phyloP scores from a whole-genome alignment of 768 basidiomycete genomes.

The Tremella yokohamensis region DNA sequence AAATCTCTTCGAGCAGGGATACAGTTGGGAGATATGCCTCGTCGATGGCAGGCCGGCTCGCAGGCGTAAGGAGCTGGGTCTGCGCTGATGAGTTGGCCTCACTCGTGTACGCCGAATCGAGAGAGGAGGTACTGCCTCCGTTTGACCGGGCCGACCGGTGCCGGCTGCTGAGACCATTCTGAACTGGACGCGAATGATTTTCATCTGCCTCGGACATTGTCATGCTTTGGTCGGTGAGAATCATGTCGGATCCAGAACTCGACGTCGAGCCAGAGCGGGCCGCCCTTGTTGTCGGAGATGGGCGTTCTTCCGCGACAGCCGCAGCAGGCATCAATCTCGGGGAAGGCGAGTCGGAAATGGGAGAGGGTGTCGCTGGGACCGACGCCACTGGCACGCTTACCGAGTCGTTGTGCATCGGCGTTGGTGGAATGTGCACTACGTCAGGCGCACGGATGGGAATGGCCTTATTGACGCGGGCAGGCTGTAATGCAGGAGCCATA shows the following conservation, averaged over 20 bases:
- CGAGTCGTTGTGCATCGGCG: conserved; percentile 16
- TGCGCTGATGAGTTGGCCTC: conserved; percentile 31
- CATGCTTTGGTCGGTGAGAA: background rate
- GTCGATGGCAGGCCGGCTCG: conserved; percentile 33
- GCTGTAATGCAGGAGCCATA: conserved; percentile 15
- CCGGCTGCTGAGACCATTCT: conserved; percentile 1
- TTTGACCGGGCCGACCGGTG: conserved; percentile 19
- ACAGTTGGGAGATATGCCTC: conserved; percentile 25
- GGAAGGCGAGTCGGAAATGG: conserved; percentile 1
- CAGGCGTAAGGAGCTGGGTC: conserved; percentile 40
- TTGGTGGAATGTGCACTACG: conserved; percentile 44
- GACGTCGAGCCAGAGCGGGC: background rate
- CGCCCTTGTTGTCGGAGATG: conserved; percentile 5
- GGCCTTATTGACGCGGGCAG: conserved; percentile 35
- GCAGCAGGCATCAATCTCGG: conserved; percentile 15
- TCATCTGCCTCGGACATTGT: background rate
- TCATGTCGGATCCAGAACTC: background rate
- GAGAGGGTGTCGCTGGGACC: conserved; percentile 5
- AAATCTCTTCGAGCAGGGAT: too few relatives aligned
- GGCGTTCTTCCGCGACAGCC: background rate
- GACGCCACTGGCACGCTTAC: conserved; percentile 1
- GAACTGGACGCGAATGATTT: background rate
- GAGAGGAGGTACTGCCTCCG: conserved; percentile 21
- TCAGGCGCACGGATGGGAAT: conserved; percentile 48
- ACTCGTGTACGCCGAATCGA: conserved; percentile 21